Conservation (phyloP, 2,329 filamentous ascomycete species). For the Neofusicoccum sp. region DNA sequence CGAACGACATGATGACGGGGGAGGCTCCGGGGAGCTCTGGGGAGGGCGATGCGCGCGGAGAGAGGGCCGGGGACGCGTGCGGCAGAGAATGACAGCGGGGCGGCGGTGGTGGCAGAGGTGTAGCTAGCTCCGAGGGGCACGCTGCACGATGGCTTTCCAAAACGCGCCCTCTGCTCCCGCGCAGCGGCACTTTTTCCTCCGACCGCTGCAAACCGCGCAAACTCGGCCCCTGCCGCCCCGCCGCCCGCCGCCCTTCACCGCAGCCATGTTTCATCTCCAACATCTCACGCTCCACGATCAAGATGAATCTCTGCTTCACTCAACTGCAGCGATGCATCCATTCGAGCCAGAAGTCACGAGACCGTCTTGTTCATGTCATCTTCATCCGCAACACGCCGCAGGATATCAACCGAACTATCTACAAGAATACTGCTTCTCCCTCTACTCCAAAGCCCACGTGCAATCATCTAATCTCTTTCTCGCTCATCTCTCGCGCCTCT, state of each 20-base stretch:
- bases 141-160: conserved; percentile 16
- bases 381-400: neutral
- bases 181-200: conserved; percentile 17
- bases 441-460: neutral
- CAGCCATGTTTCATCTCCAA: neutral
- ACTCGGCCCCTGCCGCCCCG: conserved; percentile 1
- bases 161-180: conserved; percentile 16
- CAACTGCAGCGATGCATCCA: neutral
- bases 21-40: conserved; percentile 13
- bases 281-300: neutral
- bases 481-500: neutral
- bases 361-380: neutral
- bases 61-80: neutral
- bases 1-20: conserved; percentile 73
- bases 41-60: neutral
- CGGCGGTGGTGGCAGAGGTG: conserved; percentile 1
- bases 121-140: conserved; percentile 17
- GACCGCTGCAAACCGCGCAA: conserved; percentile 12
- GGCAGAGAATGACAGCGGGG: neutral
- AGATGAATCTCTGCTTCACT: neutral
- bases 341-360: neutral
- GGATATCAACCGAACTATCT: too few species aligned
- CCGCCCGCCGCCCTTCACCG: conserved; percentile 14
- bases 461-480: neutral
- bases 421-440: neutral